Conservation (phyloP, 345 rosid genomes). For the Laguncularia racemosa region DNA sequence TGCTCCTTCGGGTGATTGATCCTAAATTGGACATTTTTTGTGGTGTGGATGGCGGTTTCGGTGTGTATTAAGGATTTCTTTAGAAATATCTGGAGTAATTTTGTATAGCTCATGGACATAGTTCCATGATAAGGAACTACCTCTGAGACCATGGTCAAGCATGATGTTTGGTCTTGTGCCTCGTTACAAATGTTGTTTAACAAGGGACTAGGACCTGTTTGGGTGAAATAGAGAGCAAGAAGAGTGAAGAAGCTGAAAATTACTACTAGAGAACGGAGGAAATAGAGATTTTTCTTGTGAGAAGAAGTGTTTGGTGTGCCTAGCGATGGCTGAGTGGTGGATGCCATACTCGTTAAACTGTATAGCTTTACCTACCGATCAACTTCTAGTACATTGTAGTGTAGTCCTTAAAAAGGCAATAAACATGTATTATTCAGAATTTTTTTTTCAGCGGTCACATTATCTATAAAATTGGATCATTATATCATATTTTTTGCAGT, state of each 20-base stretch:
- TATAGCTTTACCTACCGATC: too few species aligned
- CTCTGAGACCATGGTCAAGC: conserved; percentile 34
- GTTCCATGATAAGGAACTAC: conserved; percentile 13
- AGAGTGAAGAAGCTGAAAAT: conserved; percentile 28
- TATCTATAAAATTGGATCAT: too few species aligned
- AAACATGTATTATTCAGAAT: too few species aligned
- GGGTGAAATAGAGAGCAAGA: conserved; percentile 13
- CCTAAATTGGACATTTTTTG: conserved; percentile 9
- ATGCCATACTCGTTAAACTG: conserved; percentile 18
- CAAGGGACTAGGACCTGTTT: conserved; percentile 5
- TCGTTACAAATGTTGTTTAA: conserved; percentile 25
- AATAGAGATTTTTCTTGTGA: conserved; percentile 18
- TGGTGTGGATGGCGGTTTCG: conserved; percentile 11
- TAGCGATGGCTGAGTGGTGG: conserved; percentile 35
- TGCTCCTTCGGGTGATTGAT: conserved; percentile 32
- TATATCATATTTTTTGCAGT: too few species aligned
- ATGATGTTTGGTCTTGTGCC: conserved; percentile 30
- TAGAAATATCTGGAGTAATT: conserved; percentile 33
- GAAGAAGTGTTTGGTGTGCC: conserved; percentile 23
- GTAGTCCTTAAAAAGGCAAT: too few species aligned
- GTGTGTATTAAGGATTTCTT: conserved; percentile 21
- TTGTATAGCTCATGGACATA: conserved; percentile 12
- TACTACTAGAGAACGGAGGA: conserved; percentile 32
- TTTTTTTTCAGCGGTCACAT: too few species aligned
- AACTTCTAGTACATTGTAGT: too few species aligned